Percentiles rank a stretch among this genome's conserved stretches.
These are phyloP conservation scores for Colletotrichum caudatum DNA, from an alignment of 2,329 filamentous ascomycete genomes.

Conservation along the genomic window DNA sequence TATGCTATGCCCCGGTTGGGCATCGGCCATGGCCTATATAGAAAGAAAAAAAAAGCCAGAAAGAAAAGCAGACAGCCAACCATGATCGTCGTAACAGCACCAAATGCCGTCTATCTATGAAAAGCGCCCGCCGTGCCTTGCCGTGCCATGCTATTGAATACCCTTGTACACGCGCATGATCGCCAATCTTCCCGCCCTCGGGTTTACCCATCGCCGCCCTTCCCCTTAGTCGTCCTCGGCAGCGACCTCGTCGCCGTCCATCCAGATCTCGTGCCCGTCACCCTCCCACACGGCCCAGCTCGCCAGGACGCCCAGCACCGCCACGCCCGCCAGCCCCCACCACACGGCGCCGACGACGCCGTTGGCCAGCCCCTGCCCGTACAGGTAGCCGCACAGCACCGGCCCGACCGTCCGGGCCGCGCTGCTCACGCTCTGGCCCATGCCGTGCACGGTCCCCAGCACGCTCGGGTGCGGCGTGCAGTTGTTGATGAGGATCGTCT, in stretches of 20 bases:
- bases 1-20: neutral
- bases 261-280: conserved; percentile 73
- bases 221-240: conserved; percentile 39
- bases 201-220: neutral
- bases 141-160: neutral
- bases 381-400: conserved; percentile 69
- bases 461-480: conserved; percentile 62
- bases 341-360: conserved; percentile 70
- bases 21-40: neutral
- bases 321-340: conserved; percentile 66
- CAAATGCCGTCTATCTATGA: neutral
- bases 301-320: conserved; percentile 60
- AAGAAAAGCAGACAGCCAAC: neutral
- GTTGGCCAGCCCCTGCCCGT: conserved; percentile 67
- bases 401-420: conserved; percentile 71
- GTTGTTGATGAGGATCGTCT: conserved; percentile 62
- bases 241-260: conserved; percentile 69
- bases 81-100: neutral
- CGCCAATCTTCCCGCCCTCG: neutral
- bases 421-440: conserved; percentile 70
- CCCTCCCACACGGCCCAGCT: conserved; percentile 71
- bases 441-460: conserved; percentile 61
- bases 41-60: neutral
- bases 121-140: neutral
- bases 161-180: neutral